Percentiles rank a stretch among this genome's conserved stretches.
These are phyloP conservation scores for Pseudogymnoascus sp. DNA, from an alignment of 2,329 filamentous ascomycete genomes.

Conservation along the genomic window DNA sequence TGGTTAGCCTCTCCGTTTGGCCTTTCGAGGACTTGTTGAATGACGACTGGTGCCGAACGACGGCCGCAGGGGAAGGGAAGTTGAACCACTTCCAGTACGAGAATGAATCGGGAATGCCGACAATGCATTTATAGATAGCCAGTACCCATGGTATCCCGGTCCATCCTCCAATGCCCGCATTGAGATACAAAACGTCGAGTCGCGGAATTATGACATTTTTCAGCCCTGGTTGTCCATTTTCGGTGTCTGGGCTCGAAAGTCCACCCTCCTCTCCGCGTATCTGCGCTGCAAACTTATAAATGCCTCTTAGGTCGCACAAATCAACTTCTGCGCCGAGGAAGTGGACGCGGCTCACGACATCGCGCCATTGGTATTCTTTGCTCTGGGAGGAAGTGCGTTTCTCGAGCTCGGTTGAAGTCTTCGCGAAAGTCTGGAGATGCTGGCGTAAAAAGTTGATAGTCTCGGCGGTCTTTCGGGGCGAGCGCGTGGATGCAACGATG, in stretches of 20 bases:
- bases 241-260: conserved; percentile 24
- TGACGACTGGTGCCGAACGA: conserved; percentile 27
- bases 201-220: conserved; percentile 54
- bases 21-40: conserved; percentile 22
- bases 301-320: conserved; percentile 47
- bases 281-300: conserved; percentile 30
- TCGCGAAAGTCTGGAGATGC: conserved; percentile 51
- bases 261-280: conserved; percentile 12
- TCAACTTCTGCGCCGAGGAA: conserved; percentile 51
- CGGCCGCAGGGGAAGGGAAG: conserved; percentile 1
- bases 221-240: conserved; percentile 24
- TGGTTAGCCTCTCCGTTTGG: not conserved
- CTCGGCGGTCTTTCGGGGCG: conserved; percentile 61
- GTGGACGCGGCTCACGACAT: conserved; percentile 45
- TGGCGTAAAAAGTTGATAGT: conserved; percentile 57
- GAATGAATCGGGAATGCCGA: not conserved
- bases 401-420: conserved; percentile 37
- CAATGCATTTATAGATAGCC: conserved; percentile 38
- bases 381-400: conserved; percentile 47
- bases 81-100: conserved; percentile 7
- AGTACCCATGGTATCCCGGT: conserved; percentile 62
- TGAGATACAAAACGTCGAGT: conserved; percentile 72
- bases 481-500: conserved; percentile 77
- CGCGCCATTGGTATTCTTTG: conserved; percentile 38
- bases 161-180: conserved; percentile 86